Evolutionary conservation across 768 basidiomycete species (phyloP).

Genomic region (Floccularia luteovirens): DNA sequence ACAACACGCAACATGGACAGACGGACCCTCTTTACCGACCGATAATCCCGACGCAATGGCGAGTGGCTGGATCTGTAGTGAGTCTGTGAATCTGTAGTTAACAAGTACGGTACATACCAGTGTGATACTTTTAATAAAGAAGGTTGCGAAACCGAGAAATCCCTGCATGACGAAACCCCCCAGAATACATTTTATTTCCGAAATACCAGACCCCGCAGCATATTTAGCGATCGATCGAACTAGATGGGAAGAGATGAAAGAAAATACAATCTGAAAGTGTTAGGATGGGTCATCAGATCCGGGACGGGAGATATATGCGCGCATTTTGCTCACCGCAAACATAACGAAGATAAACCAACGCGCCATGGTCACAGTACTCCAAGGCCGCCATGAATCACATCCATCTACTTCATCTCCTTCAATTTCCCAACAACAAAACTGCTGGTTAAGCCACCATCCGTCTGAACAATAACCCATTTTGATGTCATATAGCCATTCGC

Average conservation of each 20-base stretch:
- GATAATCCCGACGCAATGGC: slow-evolving; percentile 96
- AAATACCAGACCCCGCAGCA: slow-evolving; percentile 96
- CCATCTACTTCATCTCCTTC: slow-evolving; percentile 71
- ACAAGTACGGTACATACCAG: slow-evolving; percentile 46
- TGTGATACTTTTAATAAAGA: slow-evolving; percentile 90
- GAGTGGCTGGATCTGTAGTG: slow-evolving; percentile 61
- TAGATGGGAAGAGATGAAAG: slow-evolving; percentile 83
- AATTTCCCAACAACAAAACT: slow-evolving; percentile 98
- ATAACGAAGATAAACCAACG: slow-evolving; percentile 83
- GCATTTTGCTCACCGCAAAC: slow-evolving; percentile 65
- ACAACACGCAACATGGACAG: slow-evolving; percentile 95
- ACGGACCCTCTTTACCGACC: slow-evolving; percentile 97
- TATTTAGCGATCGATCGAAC: slow-evolving; percentile 87
- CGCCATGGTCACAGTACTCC: slow-evolving; percentile 66
- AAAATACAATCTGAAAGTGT: slow-evolving; percentile 59
- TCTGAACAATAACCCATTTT: slow-evolving; percentile 96
- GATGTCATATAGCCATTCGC: slow-evolving; percentile 95
- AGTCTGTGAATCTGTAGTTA: background rate
- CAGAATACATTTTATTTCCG: slow-evolving; percentile 97
- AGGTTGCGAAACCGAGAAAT: slow-evolving; percentile 83
- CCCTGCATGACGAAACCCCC: slow-evolving; percentile 98
- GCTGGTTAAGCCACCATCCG: slow-evolving; percentile 98
- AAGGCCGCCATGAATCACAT: slow-evolving; percentile 89
- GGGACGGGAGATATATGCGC: background rate
- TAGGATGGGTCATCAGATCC: slow-evolving; percentile 5